Conservation (phyloP, 2,329 filamentous ascomycete species). For the Diatrype stigma region DNA sequence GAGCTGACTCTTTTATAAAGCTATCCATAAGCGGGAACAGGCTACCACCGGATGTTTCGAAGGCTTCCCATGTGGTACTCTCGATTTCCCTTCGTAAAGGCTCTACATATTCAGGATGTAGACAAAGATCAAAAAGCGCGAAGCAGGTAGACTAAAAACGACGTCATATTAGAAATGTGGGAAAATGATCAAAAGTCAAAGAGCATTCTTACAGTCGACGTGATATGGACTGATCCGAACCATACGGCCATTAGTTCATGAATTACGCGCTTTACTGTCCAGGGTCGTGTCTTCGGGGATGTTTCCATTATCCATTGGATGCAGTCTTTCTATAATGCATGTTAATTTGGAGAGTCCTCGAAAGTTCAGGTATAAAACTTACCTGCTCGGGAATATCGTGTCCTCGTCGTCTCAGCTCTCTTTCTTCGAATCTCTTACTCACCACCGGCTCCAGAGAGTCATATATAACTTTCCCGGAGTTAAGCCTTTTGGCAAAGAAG, state of each 20-base stretch:
- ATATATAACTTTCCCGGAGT: background rate
- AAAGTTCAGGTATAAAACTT: background rate
- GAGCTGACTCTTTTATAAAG: slow-evolving; percentile 20
- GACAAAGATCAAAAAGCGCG: slow-evolving; percentile 13
- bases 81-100: slow-evolving; percentile 4
- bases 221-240: slow-evolving; percentile 27
- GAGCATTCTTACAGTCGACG: slow-evolving; percentile 16
- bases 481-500: background rate
- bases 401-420: background rate
- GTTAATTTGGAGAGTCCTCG: background rate
- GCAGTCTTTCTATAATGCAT: slow-evolving; percentile 8
- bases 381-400: background rate
- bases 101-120: slow-evolving; percentile 12
- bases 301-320: slow-evolving; percentile 28
- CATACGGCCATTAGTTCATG: slow-evolving; percentile 28
- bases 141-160: slow-evolving; percentile 5
- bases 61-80: background rate
- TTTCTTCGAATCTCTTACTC: background rate
- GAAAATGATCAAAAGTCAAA: background rate
- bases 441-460: background rate
- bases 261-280: slow-evolving; percentile 20
- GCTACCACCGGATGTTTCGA: slow-evolving; percentile 2
- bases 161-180: background rate
- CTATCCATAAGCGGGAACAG: slow-evolving; percentile 17
- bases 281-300: slow-evolving; percentile 16